Evolutionary conservation across 768 basidiomycete genomes (phyloP).

Genomic region (Suillus sp.): DNA sequence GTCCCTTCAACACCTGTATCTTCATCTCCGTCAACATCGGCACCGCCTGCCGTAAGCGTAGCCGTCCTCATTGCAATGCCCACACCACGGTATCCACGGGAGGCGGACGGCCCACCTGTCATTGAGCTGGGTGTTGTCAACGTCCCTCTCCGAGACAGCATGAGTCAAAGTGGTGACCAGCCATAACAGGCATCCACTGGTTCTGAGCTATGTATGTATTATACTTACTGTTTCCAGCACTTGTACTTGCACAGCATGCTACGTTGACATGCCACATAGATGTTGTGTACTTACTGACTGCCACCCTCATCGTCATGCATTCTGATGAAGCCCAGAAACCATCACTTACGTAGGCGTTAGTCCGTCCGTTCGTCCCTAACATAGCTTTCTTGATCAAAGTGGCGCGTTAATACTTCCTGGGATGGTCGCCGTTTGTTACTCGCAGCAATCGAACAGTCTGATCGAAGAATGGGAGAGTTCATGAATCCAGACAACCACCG

Average conservation of each 20-base stretch:
- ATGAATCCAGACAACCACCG: not conserved
- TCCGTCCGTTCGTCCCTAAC: not conserved
- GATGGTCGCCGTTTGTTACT: not conserved
- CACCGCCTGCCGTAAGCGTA: conserved; percentile 35
- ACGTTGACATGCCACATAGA: not conserved
- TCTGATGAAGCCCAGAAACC: not conserved
- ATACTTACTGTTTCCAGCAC: not conserved
- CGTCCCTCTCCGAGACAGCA: conserved; percentile 11
- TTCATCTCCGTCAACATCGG: conserved; percentile 14
- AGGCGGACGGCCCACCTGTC: conserved; percentile 32
- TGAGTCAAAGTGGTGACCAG: not conserved
- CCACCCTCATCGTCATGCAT: not conserved
- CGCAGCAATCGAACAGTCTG: not conserved
- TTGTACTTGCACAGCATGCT: not conserved
- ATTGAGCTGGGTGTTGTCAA: conserved; percentile 37
- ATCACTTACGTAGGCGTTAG: not conserved
- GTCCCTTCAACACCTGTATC: not conserved
- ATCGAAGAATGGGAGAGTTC: not conserved
- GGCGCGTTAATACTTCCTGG: not conserved
- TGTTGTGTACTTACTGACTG: not conserved
- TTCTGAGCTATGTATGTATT: not conserved
- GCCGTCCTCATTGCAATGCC: conserved; percentile 52
- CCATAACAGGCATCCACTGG: not conserved
- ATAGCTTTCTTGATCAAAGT: conserved; percentile 2
- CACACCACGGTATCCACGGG: conserved; percentile 12